Evolutionary conservation across 139 green algal species (phyloP).

Genomic region (Chara braunii): DNA sequence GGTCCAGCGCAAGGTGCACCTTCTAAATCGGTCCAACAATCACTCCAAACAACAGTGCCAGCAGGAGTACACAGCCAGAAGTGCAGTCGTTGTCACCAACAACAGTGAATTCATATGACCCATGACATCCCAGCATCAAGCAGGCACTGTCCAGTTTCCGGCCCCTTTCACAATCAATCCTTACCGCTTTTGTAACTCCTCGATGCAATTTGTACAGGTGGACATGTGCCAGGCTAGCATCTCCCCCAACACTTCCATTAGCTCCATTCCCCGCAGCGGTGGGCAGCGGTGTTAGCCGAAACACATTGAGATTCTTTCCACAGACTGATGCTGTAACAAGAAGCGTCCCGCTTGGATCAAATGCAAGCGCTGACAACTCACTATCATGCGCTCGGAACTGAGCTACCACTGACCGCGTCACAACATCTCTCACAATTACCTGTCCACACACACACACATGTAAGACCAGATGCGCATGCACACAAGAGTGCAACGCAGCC

Average conservation of each 20-base stretch:
- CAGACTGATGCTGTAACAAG: conserved; percentile 51
- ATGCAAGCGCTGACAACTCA: conserved; percentile 44
- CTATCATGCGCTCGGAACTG: conserved; percentile 54
- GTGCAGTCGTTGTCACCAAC: no score
- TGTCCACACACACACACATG: conserved; percentile 8
- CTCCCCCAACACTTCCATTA: conserved; percentile 2
- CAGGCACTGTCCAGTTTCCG: no score
- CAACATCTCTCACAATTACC: conserved; percentile 53
- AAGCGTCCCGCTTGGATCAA: conserved; percentile 51
- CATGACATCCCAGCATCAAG: no score
- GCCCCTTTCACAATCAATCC: no score
- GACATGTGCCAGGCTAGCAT: conserved; percentile 38
- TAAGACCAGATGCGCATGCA: background rate
- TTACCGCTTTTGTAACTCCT: conserved; percentile 58
- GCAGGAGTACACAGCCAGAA: no score
- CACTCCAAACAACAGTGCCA: no score
- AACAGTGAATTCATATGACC: no score
- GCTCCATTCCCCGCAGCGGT: background rate
- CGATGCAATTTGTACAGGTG: conserved; percentile 55
- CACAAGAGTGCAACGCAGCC: no score
- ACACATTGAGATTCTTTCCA: conserved; percentile 56
- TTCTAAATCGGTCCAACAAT: no score
- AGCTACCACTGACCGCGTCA: conserved; percentile 40
- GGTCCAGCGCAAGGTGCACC: no score
- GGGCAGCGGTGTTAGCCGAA: conserved; percentile 24